Evolutionary conservation across 768 basidiomycete species (phyloP), one percentile per base, ranked within the genome.

Genomic region (Russula compacta): DNA sequence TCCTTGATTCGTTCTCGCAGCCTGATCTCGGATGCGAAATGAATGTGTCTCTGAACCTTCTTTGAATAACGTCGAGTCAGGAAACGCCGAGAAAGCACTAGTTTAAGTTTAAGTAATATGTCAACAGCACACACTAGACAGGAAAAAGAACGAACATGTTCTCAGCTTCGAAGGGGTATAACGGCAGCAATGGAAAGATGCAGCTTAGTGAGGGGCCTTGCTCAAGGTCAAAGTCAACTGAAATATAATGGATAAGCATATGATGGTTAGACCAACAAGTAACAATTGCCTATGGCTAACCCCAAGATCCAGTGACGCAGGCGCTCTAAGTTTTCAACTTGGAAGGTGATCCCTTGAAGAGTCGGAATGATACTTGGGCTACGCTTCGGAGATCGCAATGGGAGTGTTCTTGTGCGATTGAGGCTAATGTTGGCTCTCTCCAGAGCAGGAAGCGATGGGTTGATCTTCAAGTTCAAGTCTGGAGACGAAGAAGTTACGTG

Each of bases 61-160:
- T 49, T 89, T 85, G 59, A 92, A 92, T 58, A 90, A 84, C 1
- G 84, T 74, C 0, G 92, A 92, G 69, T 98, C 94, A 0, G 94
- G 94, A 68, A 98, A 93, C 1, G 92, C 84, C 7, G 89, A 90
- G 71, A 98, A 98, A 2, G 93, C 90, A 58, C 94, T 97, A 64
- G 53, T 2, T 48, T 43, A 19, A 64, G 53, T 2, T 48, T 43
- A 19, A 48, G 32, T n/a, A 49, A 24, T 38, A 24, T 21, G 57
- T 70, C 56, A 64, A 58, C 50, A 53, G 38, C 56, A 36, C 1
- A 39, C 19, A 29, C 11, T 33, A 4, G 43, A 52, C 11, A 24
- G 11, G 21, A 43, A 12, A 50, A 64, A 10, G 9, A n/a, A 75
- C 85, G 66, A 57, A 95, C 93, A 97, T 84, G 67, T 93, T 95